These are phyloP conservation scores for Ramaria sp. DNA, from an alignment of 768 basidiomycete species.

Conservation along the genomic window DNA sequence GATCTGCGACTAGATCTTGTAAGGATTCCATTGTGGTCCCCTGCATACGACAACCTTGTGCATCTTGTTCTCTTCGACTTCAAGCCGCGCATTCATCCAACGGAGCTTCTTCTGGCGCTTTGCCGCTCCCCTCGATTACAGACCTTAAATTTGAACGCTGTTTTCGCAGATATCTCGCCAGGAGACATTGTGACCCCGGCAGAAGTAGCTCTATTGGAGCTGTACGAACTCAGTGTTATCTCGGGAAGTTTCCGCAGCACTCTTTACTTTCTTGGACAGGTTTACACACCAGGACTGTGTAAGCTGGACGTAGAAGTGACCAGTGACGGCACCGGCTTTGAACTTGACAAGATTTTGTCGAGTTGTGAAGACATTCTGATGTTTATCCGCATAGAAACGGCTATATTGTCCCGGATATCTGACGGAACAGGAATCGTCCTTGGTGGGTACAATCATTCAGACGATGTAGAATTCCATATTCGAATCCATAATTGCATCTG, in stretches of 20 bases:
- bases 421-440: no score
- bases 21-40: background rate
- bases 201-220: background rate
- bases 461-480: no score
- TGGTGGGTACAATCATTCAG: no score
- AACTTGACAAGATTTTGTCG: no score
- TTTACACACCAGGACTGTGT: background rate
- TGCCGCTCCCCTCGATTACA: background rate
- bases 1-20: background rate
- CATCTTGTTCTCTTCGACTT: background rate
- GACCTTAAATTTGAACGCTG: background rate
- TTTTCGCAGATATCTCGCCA: background rate
- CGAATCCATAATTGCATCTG: no score
- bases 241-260: background rate
- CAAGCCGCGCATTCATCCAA: background rate
- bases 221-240: background rate
- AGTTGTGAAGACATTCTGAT: no score
- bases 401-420: no score
- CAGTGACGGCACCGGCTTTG: background rate
- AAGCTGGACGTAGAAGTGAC: background rate
- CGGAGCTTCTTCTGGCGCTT: background rate
- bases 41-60: slow-evolving; percentile 1
- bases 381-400: no score
- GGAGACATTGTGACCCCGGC: background rate
- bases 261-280: background rate